Evolutionary conservation across 2,329 filamentous ascomycete species (phyloP), one percentile per base, ranked within the genome.

Genomic region (Coniochaeta prunicola): DNA sequence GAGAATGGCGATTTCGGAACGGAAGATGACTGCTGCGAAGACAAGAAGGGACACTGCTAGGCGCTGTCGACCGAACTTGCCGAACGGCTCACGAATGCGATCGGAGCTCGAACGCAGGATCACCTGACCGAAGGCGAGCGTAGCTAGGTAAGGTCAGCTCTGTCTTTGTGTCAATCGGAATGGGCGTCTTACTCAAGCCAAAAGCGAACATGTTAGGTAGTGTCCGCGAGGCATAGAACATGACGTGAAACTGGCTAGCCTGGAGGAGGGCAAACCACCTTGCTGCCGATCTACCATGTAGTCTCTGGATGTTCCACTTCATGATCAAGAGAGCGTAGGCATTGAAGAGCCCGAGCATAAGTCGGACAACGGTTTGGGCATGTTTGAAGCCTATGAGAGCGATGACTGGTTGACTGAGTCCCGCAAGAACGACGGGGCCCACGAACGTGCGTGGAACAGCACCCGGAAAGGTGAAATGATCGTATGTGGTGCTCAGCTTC

Each of bases 191-290:
- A 93, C 88, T 91, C 60, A 97, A 76, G 10, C 86, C 84, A 76
- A 97, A 94, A 21, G 94, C 92, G 74, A 97, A 96, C 89, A 96
- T 96, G 71, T 99, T 99, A 1, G 94, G 94, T 64, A 99, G 76
- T 2, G 92, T 94, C 61, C 94, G 82, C 17, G 92, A 94, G 15
- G 92, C 88, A 76, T 99, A 99, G 74, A 91, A 99, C 62, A 94
- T 81, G 61, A 96, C 76, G 74, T 99, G 94, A 69, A 99, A 99
- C 73, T 97, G 93, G 71, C 86, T 88, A 1, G 84, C 83, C 68
- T 92, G 88, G 58, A 97, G 79, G 40, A 90, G 62, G 4, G 88
- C 74, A 76, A 89, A 99, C 92, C 93, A 97, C 58, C 86, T 79
- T 4, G 85, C 88, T 3, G 87, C 83, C 4, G 78, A 78, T 30